These are phyloP conservation scores for Vaccinium vitisidaea DNA, from an alignment of 148 eudicot genomes.

Conservation along the genomic window DNA sequence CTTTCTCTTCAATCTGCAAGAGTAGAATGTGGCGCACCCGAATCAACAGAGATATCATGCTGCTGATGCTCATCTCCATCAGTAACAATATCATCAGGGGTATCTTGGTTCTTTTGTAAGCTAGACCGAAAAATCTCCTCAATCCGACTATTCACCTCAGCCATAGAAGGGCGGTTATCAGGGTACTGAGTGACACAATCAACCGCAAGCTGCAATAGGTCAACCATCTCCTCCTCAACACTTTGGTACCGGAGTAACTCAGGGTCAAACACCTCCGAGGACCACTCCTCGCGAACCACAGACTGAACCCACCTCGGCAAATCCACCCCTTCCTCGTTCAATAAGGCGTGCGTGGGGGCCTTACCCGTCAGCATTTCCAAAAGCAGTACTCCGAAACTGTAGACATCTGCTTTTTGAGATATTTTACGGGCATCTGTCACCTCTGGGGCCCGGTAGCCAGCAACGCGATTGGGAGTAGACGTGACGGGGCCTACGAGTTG, in stretches of 20 bases:
- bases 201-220: too few species aligned
- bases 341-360: conserved; percentile 78
- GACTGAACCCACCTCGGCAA: too few species aligned
- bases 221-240: too few species aligned
- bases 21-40: conserved; percentile 9
- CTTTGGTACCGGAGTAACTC: too few species aligned
- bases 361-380: conserved; percentile 85
- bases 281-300: too few species aligned
- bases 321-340: too few species aligned
- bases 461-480: conserved; percentile 47
- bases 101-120: background rate
- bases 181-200: background rate
- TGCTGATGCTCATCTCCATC: too few species aligned
- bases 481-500: conserved; percentile 25
- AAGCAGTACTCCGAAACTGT: conserved; percentile 73
- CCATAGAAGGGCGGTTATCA: conserved; percentile 72
- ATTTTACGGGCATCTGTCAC: conserved; percentile 51
- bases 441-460: conserved; percentile 89
- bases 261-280: too few species aligned
- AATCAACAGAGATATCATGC: too few species aligned
- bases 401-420: conserved; percentile 35
- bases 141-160: conserved; percentile 39
- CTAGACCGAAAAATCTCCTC: conserved; percentile 48
- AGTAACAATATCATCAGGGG: too few species aligned
- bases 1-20: too few species aligned